phyloP scores from a whole-genome alignment of 345 rosid genomes.

The Dimocarpus longan region DNA sequence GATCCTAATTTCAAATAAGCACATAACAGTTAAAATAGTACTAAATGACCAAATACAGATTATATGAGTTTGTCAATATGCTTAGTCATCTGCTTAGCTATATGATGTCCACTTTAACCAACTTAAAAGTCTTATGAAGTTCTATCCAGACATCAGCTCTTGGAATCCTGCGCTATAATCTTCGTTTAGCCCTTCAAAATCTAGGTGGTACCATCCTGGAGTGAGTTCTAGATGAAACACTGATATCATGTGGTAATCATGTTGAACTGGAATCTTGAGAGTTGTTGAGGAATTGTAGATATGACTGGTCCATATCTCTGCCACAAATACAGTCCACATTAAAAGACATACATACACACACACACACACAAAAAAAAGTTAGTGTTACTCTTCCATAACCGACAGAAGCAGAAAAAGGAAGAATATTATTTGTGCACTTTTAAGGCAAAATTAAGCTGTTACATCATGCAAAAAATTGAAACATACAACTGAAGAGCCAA shows the following conservation, averaged over 20 bases:
- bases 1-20: conserved; percentile 13
- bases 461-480: neutral
- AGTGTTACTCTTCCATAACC: neutral
- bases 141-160: conserved; percentile 9
- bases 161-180: neutral
- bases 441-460: neutral
- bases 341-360: neutral
- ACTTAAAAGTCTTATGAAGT: conserved; percentile 13
- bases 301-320: conserved; percentile 97
- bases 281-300: conserved; percentile 97
- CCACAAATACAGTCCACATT: conserved; percentile 21
- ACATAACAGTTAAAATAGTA: conserved; percentile 5
- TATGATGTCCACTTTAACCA: conserved; percentile 9
- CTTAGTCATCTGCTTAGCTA: conserved; percentile 16
- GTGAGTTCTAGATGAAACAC: conserved; percentile 14
- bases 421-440: neutral
- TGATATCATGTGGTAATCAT: conserved; percentile 68
- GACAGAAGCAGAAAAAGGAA: neutral
- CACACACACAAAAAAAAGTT: too few species aligned
- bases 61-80: neutral
- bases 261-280: conserved; percentile 94
- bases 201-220: neutral
- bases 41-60: neutral
- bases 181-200: neutral
- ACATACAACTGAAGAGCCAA: neutral